Evolutionary conservation across 306 rosid genomes (phyloP).

Genomic region (Fragaria ananassa): DNA sequence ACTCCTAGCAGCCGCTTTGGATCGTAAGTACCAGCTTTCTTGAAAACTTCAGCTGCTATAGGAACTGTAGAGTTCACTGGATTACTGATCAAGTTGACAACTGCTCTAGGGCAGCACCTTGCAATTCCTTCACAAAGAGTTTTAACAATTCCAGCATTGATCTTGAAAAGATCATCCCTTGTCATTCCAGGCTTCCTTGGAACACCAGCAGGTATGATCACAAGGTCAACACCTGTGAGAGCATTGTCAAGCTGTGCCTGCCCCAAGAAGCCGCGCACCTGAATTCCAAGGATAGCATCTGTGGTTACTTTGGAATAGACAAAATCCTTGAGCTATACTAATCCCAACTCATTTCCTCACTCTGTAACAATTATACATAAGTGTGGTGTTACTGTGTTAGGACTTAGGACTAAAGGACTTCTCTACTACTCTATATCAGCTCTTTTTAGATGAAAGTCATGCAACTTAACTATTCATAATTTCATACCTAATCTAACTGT

Average conservation of each 20-base stretch:
- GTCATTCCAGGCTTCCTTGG: slow-evolving; percentile 99
- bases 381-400: background rate
- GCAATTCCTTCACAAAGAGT: slow-evolving; percentile 85
- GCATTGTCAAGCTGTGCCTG: slow-evolving; percentile 82
- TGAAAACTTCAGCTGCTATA: slow-evolving; percentile 93
- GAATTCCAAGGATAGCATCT: background rate
- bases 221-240: slow-evolving; percentile 83
- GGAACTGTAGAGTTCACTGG: slow-evolving; percentile 96
- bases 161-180: slow-evolving; percentile 88
- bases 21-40: slow-evolving; percentile 86
- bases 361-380: background rate
- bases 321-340: background rate
- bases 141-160: slow-evolving; percentile 91
- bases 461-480: background rate
- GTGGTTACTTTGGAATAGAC: background rate
- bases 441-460: background rate
- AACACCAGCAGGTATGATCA: slow-evolving; percentile 86
- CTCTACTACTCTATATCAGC: background rate
- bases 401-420: background rate
- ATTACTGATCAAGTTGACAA: slow-evolving; percentile 94
- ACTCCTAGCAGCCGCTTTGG: slow-evolving; percentile 92
- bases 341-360: background rate
- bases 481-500: background rate
- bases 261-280: slow-evolving; percentile 92
- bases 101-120: slow-evolving; percentile 72